Evolutionary conservation across 192 early-diverging fungal species (phyloP).

Genomic region (Entomortierella lignicola): DNA sequence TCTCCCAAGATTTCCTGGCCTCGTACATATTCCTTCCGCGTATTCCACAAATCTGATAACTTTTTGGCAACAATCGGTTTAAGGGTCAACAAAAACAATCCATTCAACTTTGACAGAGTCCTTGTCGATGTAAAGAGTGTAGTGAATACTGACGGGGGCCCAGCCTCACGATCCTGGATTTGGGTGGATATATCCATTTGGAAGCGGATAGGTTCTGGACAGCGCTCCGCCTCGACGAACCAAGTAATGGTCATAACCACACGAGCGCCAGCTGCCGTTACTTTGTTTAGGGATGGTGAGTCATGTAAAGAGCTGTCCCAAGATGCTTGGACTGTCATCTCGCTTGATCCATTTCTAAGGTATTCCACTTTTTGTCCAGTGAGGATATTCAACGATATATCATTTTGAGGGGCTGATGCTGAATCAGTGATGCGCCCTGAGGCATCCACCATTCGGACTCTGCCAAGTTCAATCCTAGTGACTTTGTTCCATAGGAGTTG

Average conservation of each 20-base stretch:
- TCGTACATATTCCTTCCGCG: constrained; percentile 75
- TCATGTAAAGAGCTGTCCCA: constrained; percentile 86
- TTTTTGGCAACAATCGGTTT: constrained; percentile 65
- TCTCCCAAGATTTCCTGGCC: constrained; percentile 75
- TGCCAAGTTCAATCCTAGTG: constrained; percentile 57
- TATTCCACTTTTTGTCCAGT: constrained; percentile 61
- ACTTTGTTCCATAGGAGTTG: constrained; percentile 68
- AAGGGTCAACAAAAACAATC: constrained; percentile 72
- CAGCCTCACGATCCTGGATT: constrained; percentile 68
- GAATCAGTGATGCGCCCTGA: constrained; percentile 68
- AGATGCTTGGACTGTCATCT: constrained; percentile 63
- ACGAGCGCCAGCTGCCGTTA: constrained; percentile 68
- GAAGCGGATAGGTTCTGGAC: constrained; percentile 65
- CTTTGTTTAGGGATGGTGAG: constrained; percentile 69
- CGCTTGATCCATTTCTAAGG: constrained; percentile 72
- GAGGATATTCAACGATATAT: constrained; percentile 59
- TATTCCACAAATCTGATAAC: constrained; percentile 72
- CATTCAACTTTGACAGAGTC: constrained; percentile 56
- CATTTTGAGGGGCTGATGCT: constrained; percentile 58
- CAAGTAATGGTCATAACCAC: constrained; percentile 69
- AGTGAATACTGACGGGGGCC: constrained; percentile 55
- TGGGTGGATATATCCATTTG: constrained; percentile 70
- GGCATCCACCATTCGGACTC: constrained; percentile 64
- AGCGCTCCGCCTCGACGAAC: constrained; percentile 67
- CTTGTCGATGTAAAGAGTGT: constrained; percentile 56